Base-by-base conservation (phyloP, 2,329 filamentous ascomycete genomes). In the Bipolaris bicolor region DNA sequence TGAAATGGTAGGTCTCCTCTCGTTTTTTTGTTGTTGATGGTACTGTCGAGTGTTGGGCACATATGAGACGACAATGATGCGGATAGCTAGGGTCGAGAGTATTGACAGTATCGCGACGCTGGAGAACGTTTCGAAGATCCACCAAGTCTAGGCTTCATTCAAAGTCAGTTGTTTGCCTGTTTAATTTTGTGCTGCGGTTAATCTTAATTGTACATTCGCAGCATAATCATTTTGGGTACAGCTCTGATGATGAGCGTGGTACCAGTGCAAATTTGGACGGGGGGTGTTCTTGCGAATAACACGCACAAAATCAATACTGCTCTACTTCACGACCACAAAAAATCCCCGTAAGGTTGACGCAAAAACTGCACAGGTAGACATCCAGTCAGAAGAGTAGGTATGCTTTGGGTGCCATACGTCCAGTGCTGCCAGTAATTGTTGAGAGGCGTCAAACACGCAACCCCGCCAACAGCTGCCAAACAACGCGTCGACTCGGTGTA, bases 401-500 rank as follows among this genome's bases (percentile, higher is more conserved):
- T 7, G 31, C 29, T 24, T 36, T 51, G 7, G 29, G 34, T 43
- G 18, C 44, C 29, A 51, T 16, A 29, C 29, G 29, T 31, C 29
- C 1, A 10, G 18, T 18, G 48, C 29, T 43, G 49, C 39, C 24
- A 34, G 39, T 43, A 34, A 13, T 33, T 36, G 26, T 51, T 41
- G 49, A 51, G 48, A 11, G 15, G 37, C 44, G 49, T 43, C 37
- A 43, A 34, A 48, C 18, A 48, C 18, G 31, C 37, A 33, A 22
- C 29, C 34, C 49, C 26, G 18, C 37, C 49, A 34, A 10, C 16
- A 26, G 15, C 18, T 7, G 13, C 37, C 24, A 36, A 31, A 51
- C 49, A 51, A 48, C 45, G 49, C 49, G 26, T 43, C 39, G 18
- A 31, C n/a, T 43, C n/a, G 36, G 29, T 29, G 39, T 33, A 43